Conservation (phyloP, 2,329 filamentous ascomycete species). For the Blastomyces parvus region DNA sequence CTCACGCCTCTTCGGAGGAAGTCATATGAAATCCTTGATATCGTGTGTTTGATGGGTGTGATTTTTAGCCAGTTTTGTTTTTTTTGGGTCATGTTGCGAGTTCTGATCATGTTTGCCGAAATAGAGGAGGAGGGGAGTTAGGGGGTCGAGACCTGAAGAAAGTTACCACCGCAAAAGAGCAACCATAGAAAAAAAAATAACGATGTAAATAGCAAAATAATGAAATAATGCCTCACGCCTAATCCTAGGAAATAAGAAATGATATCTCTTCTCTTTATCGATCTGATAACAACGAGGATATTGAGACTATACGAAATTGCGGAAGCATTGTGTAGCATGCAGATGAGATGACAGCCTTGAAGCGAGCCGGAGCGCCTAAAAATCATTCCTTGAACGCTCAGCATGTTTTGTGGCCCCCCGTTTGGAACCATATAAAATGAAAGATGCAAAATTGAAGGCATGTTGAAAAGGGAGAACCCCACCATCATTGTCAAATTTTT, state of each 20-base stretch:
- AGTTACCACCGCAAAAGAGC: not conserved
- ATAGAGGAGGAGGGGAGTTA: not conserved
- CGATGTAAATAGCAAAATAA: conserved; percentile 1
- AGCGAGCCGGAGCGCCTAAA: not conserved
- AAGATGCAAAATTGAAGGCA: not conserved
- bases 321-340: not conserved
- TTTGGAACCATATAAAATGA: too few relatives aligned
- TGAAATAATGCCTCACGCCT: not conserved
- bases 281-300: not conserved
- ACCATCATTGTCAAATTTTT: not conserved
- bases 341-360: not conserved
- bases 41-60: not conserved
- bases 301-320: not conserved
- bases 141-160: not conserved
- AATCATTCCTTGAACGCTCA: not conserved
- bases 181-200: not conserved
- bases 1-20: not conserved
- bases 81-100: not conserved
- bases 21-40: not conserved
- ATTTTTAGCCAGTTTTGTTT: not conserved
- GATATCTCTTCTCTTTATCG: not conserved
- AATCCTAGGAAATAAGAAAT: not conserved
- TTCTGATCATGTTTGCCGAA: not conserved
- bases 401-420: not conserved
- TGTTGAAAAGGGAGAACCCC: not conserved